Evolutionary conservation across 2,329 filamentous ascomycete genomes (phyloP).

Genomic region (Leptoxyphium fumago): DNA sequence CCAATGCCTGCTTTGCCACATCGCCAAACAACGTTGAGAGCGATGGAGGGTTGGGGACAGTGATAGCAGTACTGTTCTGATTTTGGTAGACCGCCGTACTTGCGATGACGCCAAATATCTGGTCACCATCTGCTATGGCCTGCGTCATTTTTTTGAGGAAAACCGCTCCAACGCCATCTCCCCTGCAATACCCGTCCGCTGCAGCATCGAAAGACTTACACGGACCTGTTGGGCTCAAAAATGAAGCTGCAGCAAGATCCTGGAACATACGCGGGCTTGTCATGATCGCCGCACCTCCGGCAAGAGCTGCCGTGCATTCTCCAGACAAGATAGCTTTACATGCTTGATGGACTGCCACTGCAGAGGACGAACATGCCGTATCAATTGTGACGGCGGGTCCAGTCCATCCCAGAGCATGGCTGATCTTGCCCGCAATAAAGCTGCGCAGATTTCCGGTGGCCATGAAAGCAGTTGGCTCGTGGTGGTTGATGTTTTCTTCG

Average conservation of each 20-base stretch:
- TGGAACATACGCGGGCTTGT: conserved; percentile 17
- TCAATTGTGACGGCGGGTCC: conserved; percentile 24
- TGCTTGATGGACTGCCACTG: conserved; percentile 19
- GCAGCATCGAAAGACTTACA: conserved; percentile 29
- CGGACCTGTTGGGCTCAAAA: conserved; percentile 29
- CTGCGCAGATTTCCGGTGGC: conserved; percentile 15
- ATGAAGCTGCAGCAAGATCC: conserved; percentile 23
- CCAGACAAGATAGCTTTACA: conserved; percentile 15
- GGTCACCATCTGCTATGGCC: conserved; percentile 34
- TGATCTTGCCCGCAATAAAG: conserved; percentile 21
- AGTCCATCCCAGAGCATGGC: conserved; percentile 29
- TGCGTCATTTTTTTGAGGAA: conserved; percentile 36
- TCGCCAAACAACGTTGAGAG: conserved; percentile 6
- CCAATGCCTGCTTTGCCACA: conserved; percentile 9
- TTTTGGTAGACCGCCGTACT: conserved; percentile 19
- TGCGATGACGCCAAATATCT: conserved; percentile 24
- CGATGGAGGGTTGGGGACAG: conserved; percentile 16
- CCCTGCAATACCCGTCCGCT: conserved; percentile 37
- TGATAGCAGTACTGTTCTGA: conserved; percentile 22
- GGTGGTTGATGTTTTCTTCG: conserved; percentile 25
- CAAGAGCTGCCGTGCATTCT: conserved; percentile 20
- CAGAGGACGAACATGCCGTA: conserved; percentile 22
- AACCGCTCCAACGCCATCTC: conserved; percentile 38
- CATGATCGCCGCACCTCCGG: conserved; percentile 23
- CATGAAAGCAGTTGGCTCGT: conserved; percentile 24